A percentile compares a stretch with the other conserved stretches of the same genome.
phyloP scores from a whole-genome alignment of 2,329 filamentous ascomycete genomes.

The Aureobasidium pullulans region DNA sequence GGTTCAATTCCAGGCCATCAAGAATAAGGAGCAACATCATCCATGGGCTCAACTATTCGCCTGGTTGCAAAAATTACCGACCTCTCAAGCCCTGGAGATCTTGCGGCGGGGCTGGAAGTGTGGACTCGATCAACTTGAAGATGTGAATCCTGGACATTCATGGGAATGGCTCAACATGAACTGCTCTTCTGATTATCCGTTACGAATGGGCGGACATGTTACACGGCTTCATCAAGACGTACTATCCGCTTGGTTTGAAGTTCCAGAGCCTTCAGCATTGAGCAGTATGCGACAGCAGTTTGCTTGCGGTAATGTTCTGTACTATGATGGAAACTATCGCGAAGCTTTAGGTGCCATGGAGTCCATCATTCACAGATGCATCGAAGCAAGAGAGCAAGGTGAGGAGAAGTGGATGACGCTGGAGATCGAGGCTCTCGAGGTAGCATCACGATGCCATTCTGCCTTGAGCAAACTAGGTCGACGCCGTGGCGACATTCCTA shows the following conservation, averaged over 20 bases:
- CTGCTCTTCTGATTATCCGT: neutral
- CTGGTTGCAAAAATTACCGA: neutral
- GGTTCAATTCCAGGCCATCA: neutral
- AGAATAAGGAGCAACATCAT: neutral
- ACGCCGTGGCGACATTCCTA: too few relatives aligned
- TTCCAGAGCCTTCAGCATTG: neutral
- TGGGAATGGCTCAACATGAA: neutral
- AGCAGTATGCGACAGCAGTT: neutral
- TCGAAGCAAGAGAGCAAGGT: neutral
- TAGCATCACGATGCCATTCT: neutral
- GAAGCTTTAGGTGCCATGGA: neutral
- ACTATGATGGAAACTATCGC: too few relatives aligned
- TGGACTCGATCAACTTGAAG: neutral
- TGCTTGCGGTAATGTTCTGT: neutral
- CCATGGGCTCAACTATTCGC: neutral
- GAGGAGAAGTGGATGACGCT: neutral
- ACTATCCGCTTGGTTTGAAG: neutral
- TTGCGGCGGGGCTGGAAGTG: neutral
- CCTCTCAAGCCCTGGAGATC: neutral
- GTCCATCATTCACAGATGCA: neutral
- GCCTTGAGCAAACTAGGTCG: neutral
- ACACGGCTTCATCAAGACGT: neutral
- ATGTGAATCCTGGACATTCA: neutral
- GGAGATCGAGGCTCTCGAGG: neutral
- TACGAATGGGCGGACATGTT: neutral